A percentile compares a stretch with the other conserved stretches of the same genome.
These are phyloP conservation scores for Saccharum spontaneum DNA, from an alignment of 176 grass and related monocot species.

Conservation along the genomic window DNA sequence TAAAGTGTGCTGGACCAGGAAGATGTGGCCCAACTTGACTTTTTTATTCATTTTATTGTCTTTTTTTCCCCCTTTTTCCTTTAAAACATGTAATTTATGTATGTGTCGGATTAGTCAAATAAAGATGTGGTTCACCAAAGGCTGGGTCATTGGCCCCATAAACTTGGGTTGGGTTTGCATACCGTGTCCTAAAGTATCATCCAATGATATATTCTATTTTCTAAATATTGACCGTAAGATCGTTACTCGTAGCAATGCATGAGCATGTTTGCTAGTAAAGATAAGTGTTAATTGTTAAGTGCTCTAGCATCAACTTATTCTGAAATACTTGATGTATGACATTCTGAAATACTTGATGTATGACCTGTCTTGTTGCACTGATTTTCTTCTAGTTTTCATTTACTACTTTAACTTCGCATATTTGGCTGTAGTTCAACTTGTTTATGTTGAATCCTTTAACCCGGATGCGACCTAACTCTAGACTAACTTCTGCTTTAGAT, in stretches of 20 bases:
- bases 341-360: background rate
- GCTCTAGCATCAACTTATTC: background rate
- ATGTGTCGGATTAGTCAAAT: background rate
- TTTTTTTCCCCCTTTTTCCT: background rate
- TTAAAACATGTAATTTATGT: background rate
- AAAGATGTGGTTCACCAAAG: background rate
- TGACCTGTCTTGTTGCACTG: background rate
- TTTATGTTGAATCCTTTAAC: slow-evolving; percentile 30
- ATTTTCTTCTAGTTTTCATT: slow-evolving; percentile 10
- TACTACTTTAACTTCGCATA: slow-evolving; percentile 11
- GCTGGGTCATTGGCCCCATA: background rate
- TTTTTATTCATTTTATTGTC: background rate
- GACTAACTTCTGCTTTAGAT: slow-evolving; percentile 49
- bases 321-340: background rate
- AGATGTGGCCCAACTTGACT: background rate
- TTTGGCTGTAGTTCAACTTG: background rate
- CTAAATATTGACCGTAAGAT: background rate
- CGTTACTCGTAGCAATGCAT: background rate
- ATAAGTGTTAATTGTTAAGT: background rate
- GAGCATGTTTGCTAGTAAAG: background rate
- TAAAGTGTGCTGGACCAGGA: background rate
- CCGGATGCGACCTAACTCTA: slow-evolving; percentile 35
- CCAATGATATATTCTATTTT: background rate
- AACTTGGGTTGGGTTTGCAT: background rate
- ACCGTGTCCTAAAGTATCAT: background rate